A percentile compares a stretch with the other conserved stretches of the same genome.
These are phyloP conservation scores for Leptodermis oblonga DNA, from an alignment of 257 asterid genomes.

Conservation along the genomic window DNA sequence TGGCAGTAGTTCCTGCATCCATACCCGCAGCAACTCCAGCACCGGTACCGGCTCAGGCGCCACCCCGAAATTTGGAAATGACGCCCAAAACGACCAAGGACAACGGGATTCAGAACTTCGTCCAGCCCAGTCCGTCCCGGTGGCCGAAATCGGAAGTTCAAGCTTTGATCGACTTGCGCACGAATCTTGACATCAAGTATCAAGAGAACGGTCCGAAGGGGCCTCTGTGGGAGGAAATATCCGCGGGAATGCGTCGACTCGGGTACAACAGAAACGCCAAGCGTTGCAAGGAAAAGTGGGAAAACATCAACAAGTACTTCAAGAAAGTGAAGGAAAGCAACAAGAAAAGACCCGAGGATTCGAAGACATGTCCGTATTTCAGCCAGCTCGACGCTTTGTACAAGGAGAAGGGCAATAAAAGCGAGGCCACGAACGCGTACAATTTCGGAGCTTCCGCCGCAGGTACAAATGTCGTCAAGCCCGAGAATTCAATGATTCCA, in stretches of 20 bases:
- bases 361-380: conserved; percentile 91
- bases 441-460: conserved; percentile 13
- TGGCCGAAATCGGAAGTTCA: conserved; percentile 95
- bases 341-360: conserved; percentile 73
- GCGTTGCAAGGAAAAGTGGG: conserved; percentile 99
- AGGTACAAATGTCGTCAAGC: conserved; percentile 14
- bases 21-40: conserved; percentile 11
- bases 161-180: conserved; percentile 66
- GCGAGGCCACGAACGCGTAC: conserved; percentile 17
- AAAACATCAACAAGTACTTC: conserved; percentile 89
- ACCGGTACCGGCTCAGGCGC: conserved; percentile 5
- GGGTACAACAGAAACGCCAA: conserved; percentile 80
- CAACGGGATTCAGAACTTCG: conserved; percentile 36
- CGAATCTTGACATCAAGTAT: conserved; percentile 62
- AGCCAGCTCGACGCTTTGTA: conserved; percentile 79
- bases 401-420: conserved; percentile 48
- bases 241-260: conserved; percentile 52
- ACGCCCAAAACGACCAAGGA: conserved; percentile 21
- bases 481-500: conserved; percentile 44
- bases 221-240: conserved; percentile 93
- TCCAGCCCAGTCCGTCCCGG: conserved; percentile 51
- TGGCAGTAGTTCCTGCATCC: conserved; percentile 9
- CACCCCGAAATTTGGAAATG: conserved; percentile 15
- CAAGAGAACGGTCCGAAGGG: conserved; percentile 90
- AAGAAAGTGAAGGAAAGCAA: conserved; percentile 91